Conservation (phyloP, 192 early-diverging fungal species). For the Mortierella hygrophila region DNA sequence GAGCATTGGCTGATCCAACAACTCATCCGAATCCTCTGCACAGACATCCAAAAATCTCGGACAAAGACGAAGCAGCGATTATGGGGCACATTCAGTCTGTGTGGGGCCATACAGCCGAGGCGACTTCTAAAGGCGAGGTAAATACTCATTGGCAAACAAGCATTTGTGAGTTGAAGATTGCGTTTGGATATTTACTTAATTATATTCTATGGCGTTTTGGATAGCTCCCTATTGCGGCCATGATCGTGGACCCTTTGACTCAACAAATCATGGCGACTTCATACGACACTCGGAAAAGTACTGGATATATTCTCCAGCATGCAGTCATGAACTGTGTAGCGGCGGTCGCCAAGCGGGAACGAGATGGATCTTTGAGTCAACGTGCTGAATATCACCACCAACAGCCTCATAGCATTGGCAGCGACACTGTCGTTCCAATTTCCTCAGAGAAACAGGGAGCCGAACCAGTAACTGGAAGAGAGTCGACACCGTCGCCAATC, state of each 20-base stretch:
- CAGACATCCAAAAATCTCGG: slow-evolving; percentile 58
- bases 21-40: background rate
- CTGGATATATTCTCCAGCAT: slow-evolving; percentile 78
- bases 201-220: slow-evolving; percentile 1
- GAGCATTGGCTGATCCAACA: background rate
- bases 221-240: slow-evolving; percentile 58
- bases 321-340: slow-evolving; percentile 86
- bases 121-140: slow-evolving; percentile 58
- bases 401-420: background rate
- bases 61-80: slow-evolving; percentile 56
- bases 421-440: background rate
- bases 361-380: slow-evolving; percentile 15
- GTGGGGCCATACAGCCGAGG: slow-evolving; percentile 26
- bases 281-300: slow-evolving; percentile 59
- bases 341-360: slow-evolving; percentile 70
- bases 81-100: slow-evolving; percentile 52
- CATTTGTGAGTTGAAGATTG: background rate
- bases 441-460: background rate
- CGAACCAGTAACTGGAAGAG: background rate
- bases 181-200: background rate
- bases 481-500: slow-evolving; percentile 5
- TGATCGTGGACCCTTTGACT: slow-evolving; percentile 68
- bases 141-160: background rate
- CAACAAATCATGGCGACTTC: slow-evolving; percentile 62
- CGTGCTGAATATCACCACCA: slow-evolving; percentile 14